Evolutionary conservation across 768 basidiomycete species (phyloP), one percentile per base, ranked within the genome.

Genomic region (Kwoniella sp.): DNA sequence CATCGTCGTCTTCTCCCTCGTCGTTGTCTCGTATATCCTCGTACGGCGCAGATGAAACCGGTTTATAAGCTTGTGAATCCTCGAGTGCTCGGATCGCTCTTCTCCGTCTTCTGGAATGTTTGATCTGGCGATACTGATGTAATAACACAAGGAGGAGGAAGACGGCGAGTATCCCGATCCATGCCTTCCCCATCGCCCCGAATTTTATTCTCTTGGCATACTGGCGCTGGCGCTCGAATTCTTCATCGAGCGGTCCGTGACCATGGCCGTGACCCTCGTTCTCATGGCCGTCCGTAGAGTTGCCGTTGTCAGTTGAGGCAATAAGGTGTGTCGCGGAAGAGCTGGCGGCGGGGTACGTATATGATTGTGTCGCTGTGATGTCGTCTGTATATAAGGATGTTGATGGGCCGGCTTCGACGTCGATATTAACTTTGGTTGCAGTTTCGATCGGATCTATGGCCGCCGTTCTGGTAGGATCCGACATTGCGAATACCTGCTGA

Each of bases 91-190:
- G 23, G 17, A 63, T 48, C 11, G 29, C 38, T 37, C 51, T 55
- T n/a, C 54, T 63, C 28, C 28, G 54, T 15, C 61, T 25, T 55
- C 54, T 20, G 1, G 38, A 17, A 56, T 63, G 61, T 26, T 55
- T 63, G 12, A 55, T 55, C 45, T 54, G 37, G 30, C 61, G 22
- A 55, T 45, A 63, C 4, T 48, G 38, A 63, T 63, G 61, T 8
- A 38, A 23, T 23, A 30, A 22, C 2, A 56, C 53, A n/a, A 63
- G 45, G 7, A 63, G 23, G n/a, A 26, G 26, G 54, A 63, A 55
- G 13, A 45, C 29, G 31, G 53, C 30, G 23, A 52, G 1, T n/a
- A 63, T 63, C 61, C 61, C 55, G 29, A 55, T 41, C 61, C 61
- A 63, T 38, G 38, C 41, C 11, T 45, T 45, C 17, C 41, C 4